phyloP scores from a whole-genome alignment of 2,329 filamentous ascomycete genomes.

The Nannizziopsis barbatae region DNA sequence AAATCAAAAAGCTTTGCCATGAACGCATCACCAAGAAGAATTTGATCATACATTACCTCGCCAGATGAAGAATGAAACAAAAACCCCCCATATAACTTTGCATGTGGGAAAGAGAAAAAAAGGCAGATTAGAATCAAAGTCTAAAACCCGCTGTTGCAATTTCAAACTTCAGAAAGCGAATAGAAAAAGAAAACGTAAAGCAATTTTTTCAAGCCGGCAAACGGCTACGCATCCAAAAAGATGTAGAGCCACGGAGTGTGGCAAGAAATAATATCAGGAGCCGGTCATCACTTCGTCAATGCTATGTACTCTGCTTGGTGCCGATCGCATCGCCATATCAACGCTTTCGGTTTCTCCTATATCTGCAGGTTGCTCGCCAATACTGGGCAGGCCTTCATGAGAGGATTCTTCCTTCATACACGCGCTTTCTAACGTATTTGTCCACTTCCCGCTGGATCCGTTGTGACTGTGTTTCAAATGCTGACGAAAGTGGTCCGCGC shows the following conservation, averaged over 20 bases:
- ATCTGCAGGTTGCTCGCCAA: slow-evolving; percentile 19
- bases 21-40: no score
- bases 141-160: neutral
- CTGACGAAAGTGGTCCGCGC: slow-evolving; percentile 94
- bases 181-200: no score
- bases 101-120: neutral
- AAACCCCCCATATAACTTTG: neutral
- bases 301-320: slow-evolving; percentile 1
- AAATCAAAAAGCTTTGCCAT: no score
- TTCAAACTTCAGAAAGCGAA: neutral
- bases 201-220: neutral
- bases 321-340: neutral
- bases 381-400: slow-evolving; percentile 22
- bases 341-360: slow-evolving; percentile 1
- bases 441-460: slow-evolving; percentile 96
- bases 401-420: slow-evolving; percentile 78
- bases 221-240: neutral
- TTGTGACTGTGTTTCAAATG: slow-evolving; percentile 96
- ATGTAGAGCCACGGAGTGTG: neutral
- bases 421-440: slow-evolving; percentile 90
- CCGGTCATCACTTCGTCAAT: slow-evolving; percentile 11
- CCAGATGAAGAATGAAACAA: no score
- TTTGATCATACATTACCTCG: no score
- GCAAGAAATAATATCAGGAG: slow-evolving; percentile 4
- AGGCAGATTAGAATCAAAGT: neutral